Evolutionary conservation across 1,284 basidiomycete species (phyloP).

Genomic region (Agroathelia rolfsii): DNA sequence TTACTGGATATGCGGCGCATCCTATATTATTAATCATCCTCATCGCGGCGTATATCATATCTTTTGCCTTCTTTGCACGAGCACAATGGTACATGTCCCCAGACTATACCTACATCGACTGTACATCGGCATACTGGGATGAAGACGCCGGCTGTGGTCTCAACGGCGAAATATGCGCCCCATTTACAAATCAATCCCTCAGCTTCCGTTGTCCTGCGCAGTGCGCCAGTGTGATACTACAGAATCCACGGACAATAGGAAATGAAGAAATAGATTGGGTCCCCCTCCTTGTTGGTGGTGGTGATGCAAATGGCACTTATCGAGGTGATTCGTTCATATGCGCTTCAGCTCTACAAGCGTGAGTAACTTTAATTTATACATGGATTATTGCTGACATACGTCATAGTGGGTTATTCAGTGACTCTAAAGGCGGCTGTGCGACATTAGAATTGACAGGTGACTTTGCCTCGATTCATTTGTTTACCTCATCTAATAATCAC

Average conservation of each 20-base stretch:
- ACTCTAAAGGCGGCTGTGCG: slow-evolving; percentile 70
- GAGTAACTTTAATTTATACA: slow-evolving; percentile 23
- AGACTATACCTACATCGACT: slow-evolving; percentile 49
- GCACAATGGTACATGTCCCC: slow-evolving; percentile 64
- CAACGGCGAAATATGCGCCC: slow-evolving; percentile 57
- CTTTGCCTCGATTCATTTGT: no score
- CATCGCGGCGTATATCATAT: slow-evolving; percentile 57
- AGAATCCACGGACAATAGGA: slow-evolving; percentile 75
- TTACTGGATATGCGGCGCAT: slow-evolving; percentile 40
- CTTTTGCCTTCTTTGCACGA: slow-evolving; percentile 63
- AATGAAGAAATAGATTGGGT: slow-evolving; percentile 52
- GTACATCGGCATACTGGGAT: slow-evolving; percentile 65
- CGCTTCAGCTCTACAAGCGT: slow-evolving; percentile 78
- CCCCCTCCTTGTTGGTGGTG: slow-evolving; percentile 79
- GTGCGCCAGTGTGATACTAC: slow-evolving; percentile 57
- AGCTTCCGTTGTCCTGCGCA: slow-evolving; percentile 78
- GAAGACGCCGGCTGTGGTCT: slow-evolving; percentile 70
- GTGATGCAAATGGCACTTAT: slow-evolving; percentile 60
- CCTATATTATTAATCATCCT: slow-evolving; percentile 48
- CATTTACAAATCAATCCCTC: slow-evolving; percentile 53
- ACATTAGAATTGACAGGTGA: slow-evolving; percentile 60
- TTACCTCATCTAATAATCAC: no score
- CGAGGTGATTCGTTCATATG: slow-evolving; percentile 83
- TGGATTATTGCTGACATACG: slow-evolving; percentile 8
- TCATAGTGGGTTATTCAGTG: slow-evolving; percentile 55